These are phyloP conservation scores for Trametes elegans DNA, from an alignment of 768 basidiomycete species.

Conservation along the genomic window DNA sequence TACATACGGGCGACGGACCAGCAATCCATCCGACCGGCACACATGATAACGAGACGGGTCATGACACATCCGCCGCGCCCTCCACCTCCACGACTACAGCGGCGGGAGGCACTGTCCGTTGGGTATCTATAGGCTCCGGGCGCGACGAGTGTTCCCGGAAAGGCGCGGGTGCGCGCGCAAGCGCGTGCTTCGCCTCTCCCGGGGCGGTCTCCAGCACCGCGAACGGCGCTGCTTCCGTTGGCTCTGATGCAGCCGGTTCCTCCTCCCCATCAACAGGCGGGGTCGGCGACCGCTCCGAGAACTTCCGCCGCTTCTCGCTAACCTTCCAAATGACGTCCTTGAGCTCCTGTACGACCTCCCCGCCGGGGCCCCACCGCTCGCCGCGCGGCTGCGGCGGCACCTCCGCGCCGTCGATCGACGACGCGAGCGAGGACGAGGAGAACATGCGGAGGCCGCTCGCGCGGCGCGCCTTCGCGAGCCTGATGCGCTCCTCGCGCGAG, in stretches of 20 bases:
- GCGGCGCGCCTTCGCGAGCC: constrained; percentile 51
- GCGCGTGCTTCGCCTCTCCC: background rate
- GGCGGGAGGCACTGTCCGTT: constrained; percentile 8
- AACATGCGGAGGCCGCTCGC: constrained; percentile 40
- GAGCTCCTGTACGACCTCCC: constrained; percentile 80
- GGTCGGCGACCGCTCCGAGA: constrained; percentile 33
- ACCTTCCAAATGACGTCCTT: constrained; percentile 90
- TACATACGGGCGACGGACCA: constrained; percentile 12
- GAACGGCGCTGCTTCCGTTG: background rate
- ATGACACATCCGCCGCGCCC: constrained; percentile 6
- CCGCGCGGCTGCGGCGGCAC: constrained; percentile 20
- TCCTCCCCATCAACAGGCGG: background rate
- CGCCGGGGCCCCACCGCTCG: constrained; percentile 68
- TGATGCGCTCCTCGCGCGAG: constrained; percentile 74
- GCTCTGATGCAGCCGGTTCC: background rate
- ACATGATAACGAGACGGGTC: constrained; percentile 5
- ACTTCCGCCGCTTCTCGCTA: constrained; percentile 60
- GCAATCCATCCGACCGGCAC: background rate
- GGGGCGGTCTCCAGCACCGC: background rate
- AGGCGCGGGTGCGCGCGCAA: background rate
- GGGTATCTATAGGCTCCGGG: constrained; percentile 7
- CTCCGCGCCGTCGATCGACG: constrained; percentile 9
- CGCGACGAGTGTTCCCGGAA: background rate
- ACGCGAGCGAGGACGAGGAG: constrained; percentile 4
- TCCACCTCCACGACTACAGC: background rate